Percentiles rank a stretch among this genome's conserved stretches.
Evolutionary conservation across 768 basidiomycete genomes (phyloP).

Genomic region (Naganishia vishniacii): DNA sequence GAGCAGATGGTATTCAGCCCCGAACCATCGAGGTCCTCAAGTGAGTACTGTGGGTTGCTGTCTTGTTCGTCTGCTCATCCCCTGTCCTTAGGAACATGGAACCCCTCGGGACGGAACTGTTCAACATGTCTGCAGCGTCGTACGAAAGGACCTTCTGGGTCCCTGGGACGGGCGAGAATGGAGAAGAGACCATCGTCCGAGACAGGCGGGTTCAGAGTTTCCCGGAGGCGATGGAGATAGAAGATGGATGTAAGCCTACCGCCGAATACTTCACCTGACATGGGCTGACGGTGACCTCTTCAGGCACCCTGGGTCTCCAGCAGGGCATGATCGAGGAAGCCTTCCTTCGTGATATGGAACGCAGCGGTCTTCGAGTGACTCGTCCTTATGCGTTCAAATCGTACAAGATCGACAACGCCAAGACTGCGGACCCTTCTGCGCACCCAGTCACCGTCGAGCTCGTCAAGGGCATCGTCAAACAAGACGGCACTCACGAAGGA

Average conservation of each 20-base stretch:
- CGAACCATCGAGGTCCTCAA: constrained; percentile 32
- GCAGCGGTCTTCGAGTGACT: constrained; percentile 26
- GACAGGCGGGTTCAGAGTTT: constrained; percentile 29
- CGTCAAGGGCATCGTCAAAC: constrained; percentile 17
- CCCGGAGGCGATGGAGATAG: constrained; percentile 28
- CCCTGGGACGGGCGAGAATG: constrained; percentile 24
- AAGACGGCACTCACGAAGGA: constrained; percentile 18
- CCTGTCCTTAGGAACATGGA: constrained; percentile 24
- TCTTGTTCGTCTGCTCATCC: neutral
- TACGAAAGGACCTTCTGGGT: constrained; percentile 32
- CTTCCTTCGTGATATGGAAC: constrained; percentile 30
- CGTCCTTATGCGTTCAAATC: constrained; percentile 28
- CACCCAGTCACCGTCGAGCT: constrained; percentile 28
- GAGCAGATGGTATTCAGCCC: constrained; percentile 31
- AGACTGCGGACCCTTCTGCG: neutral
- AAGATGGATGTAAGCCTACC: constrained; percentile 21
- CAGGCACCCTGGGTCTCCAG: constrained; percentile 12
- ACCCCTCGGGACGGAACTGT: constrained; percentile 26
- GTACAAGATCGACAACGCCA: constrained; percentile 9
- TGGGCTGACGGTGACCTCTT: neutral
- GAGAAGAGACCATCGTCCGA: constrained; percentile 23
- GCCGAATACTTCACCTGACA: neutral
- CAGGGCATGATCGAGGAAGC: constrained; percentile 32
- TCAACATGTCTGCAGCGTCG: constrained; percentile 23
- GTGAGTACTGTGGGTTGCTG: neutral